Evolutionary conservation across 805 yeast species (phyloP), one percentile per base, ranked within the genome.

Genomic region (Pichia paraexigua): DNA sequence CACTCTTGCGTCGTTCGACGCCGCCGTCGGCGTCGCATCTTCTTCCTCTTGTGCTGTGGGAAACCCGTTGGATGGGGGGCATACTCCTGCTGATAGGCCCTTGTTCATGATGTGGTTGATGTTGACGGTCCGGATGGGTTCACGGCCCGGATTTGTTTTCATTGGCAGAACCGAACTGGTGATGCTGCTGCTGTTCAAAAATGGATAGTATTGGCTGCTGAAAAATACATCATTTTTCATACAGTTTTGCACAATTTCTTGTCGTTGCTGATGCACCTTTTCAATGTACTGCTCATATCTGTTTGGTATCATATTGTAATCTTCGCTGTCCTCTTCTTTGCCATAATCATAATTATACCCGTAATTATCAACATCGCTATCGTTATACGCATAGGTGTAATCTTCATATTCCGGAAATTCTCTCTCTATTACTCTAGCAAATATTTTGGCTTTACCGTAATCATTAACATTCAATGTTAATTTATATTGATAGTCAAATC

Each of bases 151-250:
- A n/a, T n/a, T 10, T 7, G 30, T 9, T 12, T 9, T 27, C 9
- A 12, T 27, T 9, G 30, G 37, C 4, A 32, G 8, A 3, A 2
- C n/a, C 3, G n/a, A 11, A 28, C 9, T 28, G 6, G 11, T 28
- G 32, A 11, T 28, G 32, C 15, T 28, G 32, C 15, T 28, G 32
- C 15, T 28, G 12, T 32, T 32, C n/a, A 15, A 5, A 15, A 13
- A 32, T 5, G 17, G 37, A 15, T 32, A 32, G 37, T 32, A 32
- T 32, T 41, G 25, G 17, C 12, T 21, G 2, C 50, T 51, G 45
- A 51, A 27, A 41, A 37, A 51, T 8, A 44, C 47, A 44, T 51
- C 53, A 21, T 32, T 51, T 40, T 51, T 51, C 53, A 51, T 51
- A 25, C 50, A 43, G 18, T 39, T 51, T 40, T 27, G 24, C 11